These are phyloP conservation scores for Trichoderma sp. DNA, from an alignment of 2,329 filamentous ascomycete species.

Conservation along the genomic window DNA sequence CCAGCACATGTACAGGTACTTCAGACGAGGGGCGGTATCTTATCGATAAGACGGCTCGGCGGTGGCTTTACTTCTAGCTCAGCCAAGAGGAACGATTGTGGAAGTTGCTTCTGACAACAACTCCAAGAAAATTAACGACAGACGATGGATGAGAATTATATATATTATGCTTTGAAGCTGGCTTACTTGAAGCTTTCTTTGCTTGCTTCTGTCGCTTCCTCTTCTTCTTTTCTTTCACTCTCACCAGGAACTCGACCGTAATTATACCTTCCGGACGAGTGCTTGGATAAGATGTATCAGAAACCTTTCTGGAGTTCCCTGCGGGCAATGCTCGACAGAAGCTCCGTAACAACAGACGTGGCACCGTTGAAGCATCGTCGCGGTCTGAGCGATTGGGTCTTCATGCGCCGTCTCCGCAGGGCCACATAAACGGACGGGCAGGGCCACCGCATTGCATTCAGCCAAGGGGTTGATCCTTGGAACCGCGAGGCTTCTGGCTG, in stretches of 20 bases:
- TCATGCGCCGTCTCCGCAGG: constrained; percentile 20
- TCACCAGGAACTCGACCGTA: not conserved
- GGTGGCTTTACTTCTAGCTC: not conserved
- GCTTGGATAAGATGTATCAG: constrained; percentile 15
- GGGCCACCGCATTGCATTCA: constrained; percentile 13
- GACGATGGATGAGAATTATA: not conserved
- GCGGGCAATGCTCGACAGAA: constrained; percentile 19
- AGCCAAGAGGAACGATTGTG: not conserved
- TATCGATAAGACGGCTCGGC: constrained; percentile 21
- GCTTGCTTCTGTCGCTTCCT: not conserved
- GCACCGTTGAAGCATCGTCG: constrained; percentile 26
- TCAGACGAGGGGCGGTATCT: not conserved
- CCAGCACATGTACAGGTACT: constrained; percentile 24
- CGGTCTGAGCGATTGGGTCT: constrained; percentile 26
- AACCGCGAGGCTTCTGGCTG: not conserved
- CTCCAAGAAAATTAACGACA: not conserved
- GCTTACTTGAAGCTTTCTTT: not conserved
- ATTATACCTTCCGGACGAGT: constrained; percentile 15
- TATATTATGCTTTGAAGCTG: constrained; percentile 6
- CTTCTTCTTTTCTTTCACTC: not conserved
- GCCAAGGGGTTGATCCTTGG: not conserved
- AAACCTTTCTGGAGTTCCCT: constrained; percentile 18
- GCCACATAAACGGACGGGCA: constrained; percentile 18
- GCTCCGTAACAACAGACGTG: constrained; percentile 25
- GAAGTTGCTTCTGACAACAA: not conserved